Percentiles rank a stretch among this genome's conserved stretches.
Conservation (phyloP, 2,329 filamentous ascomycete genomes). For the Pseudogymnoascus verrucosus region DNA sequence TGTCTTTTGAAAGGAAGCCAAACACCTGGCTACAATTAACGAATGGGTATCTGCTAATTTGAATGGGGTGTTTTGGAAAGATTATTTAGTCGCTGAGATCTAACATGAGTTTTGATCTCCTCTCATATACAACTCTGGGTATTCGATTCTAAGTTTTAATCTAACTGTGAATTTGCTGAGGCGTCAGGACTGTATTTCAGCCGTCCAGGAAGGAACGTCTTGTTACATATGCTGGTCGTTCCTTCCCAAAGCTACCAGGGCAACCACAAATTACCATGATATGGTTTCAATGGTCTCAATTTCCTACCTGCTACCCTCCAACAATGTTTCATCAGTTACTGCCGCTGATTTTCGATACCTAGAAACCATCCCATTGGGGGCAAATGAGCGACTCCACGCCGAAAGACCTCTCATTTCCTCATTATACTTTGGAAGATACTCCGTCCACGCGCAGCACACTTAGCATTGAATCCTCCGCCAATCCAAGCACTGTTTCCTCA, state of each 20-base stretch:
- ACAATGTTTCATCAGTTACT: background rate
- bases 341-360: background rate
- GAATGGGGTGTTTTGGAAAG: too few relatives aligned
- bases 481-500: background rate
- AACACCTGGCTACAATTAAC: too few relatives aligned
- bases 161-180: background rate
- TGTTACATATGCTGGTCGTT: background rate
- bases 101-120: too few relatives aligned
- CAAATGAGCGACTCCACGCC: background rate
- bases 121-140: background rate
- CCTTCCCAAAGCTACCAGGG: background rate
- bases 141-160: background rate
- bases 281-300: background rate
- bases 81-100: too few relatives aligned
- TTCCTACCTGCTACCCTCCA: too few relatives aligned
- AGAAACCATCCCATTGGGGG: background rate
- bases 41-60: background rate
- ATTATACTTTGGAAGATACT: background rate
- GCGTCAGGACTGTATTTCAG: background rate
- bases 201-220: background rate
- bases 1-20: slow-evolving; percentile 26
- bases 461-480: background rate
- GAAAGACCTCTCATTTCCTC: background rate
- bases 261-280: background rate
- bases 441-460: background rate